Conservation (phyloP, 257 asterid genomes). For the Pogostemon cablin region DNA sequence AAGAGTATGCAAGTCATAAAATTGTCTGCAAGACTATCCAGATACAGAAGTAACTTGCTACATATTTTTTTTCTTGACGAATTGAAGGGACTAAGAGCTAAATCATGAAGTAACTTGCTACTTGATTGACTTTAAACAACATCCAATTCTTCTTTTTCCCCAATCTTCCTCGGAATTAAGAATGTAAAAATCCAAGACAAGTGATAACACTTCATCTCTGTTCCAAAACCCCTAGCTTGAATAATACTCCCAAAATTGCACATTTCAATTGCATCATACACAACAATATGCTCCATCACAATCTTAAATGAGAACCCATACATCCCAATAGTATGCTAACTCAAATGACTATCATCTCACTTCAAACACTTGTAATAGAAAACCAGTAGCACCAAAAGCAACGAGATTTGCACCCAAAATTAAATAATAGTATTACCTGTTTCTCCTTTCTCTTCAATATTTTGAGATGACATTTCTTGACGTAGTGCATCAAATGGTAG, state of each 20-base stretch:
- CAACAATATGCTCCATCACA: slow-evolving; percentile 5
- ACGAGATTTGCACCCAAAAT: not conserved
- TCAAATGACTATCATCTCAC: not conserved
- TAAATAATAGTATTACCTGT: slow-evolving; percentile 43
- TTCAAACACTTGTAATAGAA: not conserved
- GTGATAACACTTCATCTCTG: not conserved
- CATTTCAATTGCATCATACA: not conserved
- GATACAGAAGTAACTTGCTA: not conserved
- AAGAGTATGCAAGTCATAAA: not conserved
- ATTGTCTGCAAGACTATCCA: not conserved
- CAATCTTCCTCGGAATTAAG: not conserved
- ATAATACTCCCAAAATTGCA: slow-evolving; percentile 1
- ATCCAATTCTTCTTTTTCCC: not conserved
- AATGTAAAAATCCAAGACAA: not conserved
- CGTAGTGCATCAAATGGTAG: slow-evolving; percentile 91
- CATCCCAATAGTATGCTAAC: not conserved
- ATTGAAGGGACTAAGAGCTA: too few relatives aligned
- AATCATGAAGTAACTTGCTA: not conserved
- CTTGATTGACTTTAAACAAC: not conserved
- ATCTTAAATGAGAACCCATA: not conserved
- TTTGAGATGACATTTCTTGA: slow-evolving; percentile 91
- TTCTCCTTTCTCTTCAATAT: slow-evolving; percentile 82
- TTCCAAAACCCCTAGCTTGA: slow-evolving; percentile 4
- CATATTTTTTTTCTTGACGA: not conserved
- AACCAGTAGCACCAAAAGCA: not conserved